Conservation (phyloP, 108 stramenopile genomes). For the Mediolabrus comicus region DNA sequence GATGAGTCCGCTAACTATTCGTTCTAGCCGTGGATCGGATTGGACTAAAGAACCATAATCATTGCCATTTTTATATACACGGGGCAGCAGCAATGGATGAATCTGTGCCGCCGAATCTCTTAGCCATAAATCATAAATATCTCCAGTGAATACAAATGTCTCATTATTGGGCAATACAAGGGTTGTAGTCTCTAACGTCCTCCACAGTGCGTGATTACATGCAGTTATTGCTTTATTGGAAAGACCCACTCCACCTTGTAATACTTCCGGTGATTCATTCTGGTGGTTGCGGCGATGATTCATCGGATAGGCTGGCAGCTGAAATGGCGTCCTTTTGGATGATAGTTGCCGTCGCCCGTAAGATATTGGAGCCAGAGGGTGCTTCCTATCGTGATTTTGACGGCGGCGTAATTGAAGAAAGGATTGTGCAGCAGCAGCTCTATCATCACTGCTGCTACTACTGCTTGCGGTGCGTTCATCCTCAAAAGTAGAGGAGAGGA, state of each 20-base stretch:
- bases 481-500: no score
- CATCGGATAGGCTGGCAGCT: no score
- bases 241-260: not conserved
- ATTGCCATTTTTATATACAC: slow-evolving; percentile 1
- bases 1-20: slow-evolving; percentile 62
- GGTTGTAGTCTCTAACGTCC: slow-evolving; percentile 55
- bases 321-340: no score
- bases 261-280: no score
- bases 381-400: no score
- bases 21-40: slow-evolving; percentile 42
- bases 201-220: slow-evolving; percentile 42
- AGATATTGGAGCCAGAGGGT: no score
- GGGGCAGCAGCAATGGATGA: slow-evolving; percentile 55
- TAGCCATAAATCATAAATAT: slow-evolving; percentile 77
- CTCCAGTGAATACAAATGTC: slow-evolving; percentile 78
- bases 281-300: no score
- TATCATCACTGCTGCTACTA: no score
- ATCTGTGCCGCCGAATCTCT: slow-evolving; percentile 77
- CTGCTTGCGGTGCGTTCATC: no score
- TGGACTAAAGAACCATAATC: slow-evolving; percentile 26
- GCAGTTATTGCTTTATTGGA: slow-evolving; percentile 21
- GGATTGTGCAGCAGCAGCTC: no score
- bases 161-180: slow-evolving; percentile 47
- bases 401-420: no score
- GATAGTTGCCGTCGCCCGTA: no score